phyloP scores from a whole-genome alignment of 192 early-diverging fungal genomes.

The Haplosporangium gracile region DNA sequence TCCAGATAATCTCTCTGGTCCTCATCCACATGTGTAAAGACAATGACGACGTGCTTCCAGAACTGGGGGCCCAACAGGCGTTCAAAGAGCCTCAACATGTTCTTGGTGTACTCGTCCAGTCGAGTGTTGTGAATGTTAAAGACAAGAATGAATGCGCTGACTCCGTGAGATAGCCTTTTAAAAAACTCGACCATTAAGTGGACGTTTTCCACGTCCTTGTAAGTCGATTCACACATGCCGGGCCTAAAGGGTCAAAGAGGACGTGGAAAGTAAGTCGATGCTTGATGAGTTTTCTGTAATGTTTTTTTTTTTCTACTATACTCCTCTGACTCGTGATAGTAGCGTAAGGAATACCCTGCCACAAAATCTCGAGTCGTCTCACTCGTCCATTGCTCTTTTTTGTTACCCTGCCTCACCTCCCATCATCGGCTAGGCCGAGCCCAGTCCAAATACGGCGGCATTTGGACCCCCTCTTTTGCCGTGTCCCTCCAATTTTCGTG shows the following conservation, averaged over 20 bases:
- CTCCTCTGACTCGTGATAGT: not conserved
- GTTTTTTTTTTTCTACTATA: not conserved
- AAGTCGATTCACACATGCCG: conserved; percentile 61
- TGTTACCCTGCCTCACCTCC: no score
- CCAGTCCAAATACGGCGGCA: no score
- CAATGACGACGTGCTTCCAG: conserved; percentile 66
- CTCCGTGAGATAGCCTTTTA: conserved; percentile 61
- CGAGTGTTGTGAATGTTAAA: conserved; percentile 66
- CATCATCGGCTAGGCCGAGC: no score
- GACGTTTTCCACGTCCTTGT: conserved; percentile 58
- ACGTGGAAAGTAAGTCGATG: not conserved
- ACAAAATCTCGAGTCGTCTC: no score
- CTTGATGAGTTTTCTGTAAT: no score
- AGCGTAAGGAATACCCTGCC: no score
- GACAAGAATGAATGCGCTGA: conserved; percentile 65
- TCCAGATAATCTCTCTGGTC: conserved; percentile 60
- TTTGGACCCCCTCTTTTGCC: no score
- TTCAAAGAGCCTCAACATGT: conserved; percentile 63
- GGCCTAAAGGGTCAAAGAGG: conserved; percentile 24
- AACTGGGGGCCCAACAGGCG: conserved; percentile 63
- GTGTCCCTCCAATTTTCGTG: no score
- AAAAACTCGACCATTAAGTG: conserved; percentile 64
- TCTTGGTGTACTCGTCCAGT: conserved; percentile 66
- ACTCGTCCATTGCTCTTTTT: no score
- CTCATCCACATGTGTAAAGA: conserved; percentile 68